phyloP scores from a whole-genome alignment of 805 yeast species.

The Pichia occidentalis region DNA sequence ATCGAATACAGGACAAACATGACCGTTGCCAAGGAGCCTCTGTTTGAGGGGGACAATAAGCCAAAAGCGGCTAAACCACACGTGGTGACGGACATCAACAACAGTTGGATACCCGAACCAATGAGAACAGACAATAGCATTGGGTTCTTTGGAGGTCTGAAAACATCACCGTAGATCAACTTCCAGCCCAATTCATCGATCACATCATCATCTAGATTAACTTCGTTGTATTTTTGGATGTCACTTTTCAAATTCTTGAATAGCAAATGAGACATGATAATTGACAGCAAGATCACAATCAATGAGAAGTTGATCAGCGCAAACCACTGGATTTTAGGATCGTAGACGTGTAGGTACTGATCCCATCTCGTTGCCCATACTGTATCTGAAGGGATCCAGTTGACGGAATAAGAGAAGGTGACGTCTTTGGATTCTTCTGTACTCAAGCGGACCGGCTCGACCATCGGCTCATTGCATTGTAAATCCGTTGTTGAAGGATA shows the following conservation, averaged over 20 bases:
- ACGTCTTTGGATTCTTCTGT: conserved; percentile 51
- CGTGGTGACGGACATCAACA: conserved; percentile 68
- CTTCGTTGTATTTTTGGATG: conserved; percentile 80
- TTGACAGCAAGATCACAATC: conserved; percentile 69
- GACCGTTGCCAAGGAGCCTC: conserved; percentile 89
- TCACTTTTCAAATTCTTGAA: conserved; percentile 77
- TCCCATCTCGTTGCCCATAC: conserved; percentile 99
- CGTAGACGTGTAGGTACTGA: conserved; percentile 84
- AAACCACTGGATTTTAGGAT: conserved; percentile 94
- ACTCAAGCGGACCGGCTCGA: conserved; percentile 40
- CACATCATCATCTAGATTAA: conserved; percentile 78
- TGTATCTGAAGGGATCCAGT: conserved; percentile 60
- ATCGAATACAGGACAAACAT: conserved; percentile 79
- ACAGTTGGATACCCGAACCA: conserved; percentile 84
- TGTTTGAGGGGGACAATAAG: conserved; percentile 83
- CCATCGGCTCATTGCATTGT: conserved; percentile 24
- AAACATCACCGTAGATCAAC: conserved; percentile 89
- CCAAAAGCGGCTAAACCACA: conserved; percentile 83
- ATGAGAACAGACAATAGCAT: conserved; percentile 71
- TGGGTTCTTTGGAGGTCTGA: conserved; percentile 70
- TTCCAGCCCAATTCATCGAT: conserved; percentile 98
- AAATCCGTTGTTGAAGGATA: conserved; percentile 15
- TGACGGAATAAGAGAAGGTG: conserved; percentile 78
- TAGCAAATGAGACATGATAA: conserved; percentile 72
- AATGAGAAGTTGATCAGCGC: conserved; percentile 82